phyloP scores from a whole-genome alignment of 441 rosid genomes.

The Arabidopsis hybrid region DNA sequence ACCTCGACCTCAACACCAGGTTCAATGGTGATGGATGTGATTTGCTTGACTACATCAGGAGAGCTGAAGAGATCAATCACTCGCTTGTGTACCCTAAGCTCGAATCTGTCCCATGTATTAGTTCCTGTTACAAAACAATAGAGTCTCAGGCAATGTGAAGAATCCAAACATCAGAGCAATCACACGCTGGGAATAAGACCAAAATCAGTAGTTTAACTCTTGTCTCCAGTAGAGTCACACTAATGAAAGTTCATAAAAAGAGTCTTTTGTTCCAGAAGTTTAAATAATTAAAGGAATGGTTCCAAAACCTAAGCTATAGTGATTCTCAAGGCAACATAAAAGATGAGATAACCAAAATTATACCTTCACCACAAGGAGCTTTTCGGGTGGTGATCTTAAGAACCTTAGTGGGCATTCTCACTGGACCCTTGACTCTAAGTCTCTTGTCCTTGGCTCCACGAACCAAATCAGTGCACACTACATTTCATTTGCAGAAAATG shows the following conservation, averaged over 20 bases:
- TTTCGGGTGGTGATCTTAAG: constrained; percentile 58
- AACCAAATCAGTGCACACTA: constrained; percentile 59
- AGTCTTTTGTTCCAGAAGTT: too few relatives aligned
- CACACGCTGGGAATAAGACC: too few relatives aligned
- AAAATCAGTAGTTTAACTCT: too few relatives aligned
- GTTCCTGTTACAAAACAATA: constrained; percentile 47
- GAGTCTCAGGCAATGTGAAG: not conserved
- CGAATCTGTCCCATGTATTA: constrained; percentile 64
- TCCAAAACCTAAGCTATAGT: not conserved
- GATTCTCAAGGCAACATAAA: not conserved
- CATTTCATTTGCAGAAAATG: not conserved
- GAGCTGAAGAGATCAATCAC: constrained; percentile 65
- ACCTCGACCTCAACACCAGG: constrained; percentile 67
- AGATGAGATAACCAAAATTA: not conserved
- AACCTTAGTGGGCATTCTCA: constrained; percentile 63
- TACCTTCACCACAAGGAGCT: constrained; percentile 70
- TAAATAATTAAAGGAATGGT: not conserved
- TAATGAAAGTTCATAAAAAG: too few relatives aligned
- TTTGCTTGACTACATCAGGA: constrained; percentile 64
- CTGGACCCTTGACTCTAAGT: constrained; percentile 58
- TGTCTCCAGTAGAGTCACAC: too few relatives aligned
- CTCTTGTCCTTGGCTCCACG: constrained; percentile 58
- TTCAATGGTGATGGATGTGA: constrained; percentile 63
- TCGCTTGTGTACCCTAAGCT: constrained; percentile 62
- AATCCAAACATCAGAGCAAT: too few relatives aligned